Conservation (phyloP, 164 flowering plant species). For the Nymphaea thermarum region DNA sequence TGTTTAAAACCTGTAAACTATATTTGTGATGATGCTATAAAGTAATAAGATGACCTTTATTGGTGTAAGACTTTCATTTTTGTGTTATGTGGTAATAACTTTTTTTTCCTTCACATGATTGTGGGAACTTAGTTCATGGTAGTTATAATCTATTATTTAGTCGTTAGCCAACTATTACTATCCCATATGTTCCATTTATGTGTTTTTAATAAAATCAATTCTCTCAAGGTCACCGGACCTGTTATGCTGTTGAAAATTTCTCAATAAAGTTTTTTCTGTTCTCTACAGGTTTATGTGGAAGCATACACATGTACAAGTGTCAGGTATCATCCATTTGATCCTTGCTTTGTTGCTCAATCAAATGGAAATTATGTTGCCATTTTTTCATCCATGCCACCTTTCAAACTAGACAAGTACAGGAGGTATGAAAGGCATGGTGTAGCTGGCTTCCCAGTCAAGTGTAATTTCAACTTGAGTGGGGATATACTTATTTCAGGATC, state of each 20-base stretch:
- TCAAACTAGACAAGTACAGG: conserved; percentile 73
- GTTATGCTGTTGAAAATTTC: not conserved
- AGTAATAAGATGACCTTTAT: too few species aligned
- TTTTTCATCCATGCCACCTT: conserved; percentile 67
- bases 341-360: conserved; percentile 77
- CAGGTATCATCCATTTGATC: conserved; percentile 62
- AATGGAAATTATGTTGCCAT: conserved; percentile 85
- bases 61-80: too few species aligned
- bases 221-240: not conserved
- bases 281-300: conserved; percentile 73
- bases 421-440: conserved; percentile 85
- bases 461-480: conserved; percentile 73
- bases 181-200: too few species aligned
- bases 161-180: not conserved
- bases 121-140: not conserved
- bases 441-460: conserved; percentile 87
- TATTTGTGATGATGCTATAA: too few species aligned
- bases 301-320: conserved; percentile 80
- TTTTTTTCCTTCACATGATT: not conserved
- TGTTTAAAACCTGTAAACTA: too few species aligned
- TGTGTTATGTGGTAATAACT: too few species aligned
- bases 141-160: not conserved
- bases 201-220: not conserved
- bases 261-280: not conserved
- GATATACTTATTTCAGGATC: conserved; percentile 62